Evolutionary conservation across 805 yeast genomes (phyloP), one percentile per base, ranked within the genome.

Genomic region (Lachancea mirantina): DNA sequence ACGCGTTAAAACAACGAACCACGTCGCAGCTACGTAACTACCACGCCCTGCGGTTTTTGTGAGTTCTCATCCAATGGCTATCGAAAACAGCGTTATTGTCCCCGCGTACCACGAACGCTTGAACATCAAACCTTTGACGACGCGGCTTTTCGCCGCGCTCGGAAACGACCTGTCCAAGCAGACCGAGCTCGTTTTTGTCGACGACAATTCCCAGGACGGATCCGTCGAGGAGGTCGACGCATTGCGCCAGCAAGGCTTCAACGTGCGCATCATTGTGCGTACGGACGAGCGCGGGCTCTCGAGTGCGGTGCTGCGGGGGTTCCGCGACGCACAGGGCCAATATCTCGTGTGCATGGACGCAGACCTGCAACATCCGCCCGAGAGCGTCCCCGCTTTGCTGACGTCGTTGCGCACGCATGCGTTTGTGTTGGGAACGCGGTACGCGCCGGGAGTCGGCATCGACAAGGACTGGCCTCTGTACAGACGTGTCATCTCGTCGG

Each of bases 351-450:
- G 74, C 45, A 68, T 68, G 74, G 74, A 68, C 48, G 74, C 74
- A 15, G 74, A 68, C 49, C 55, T 68, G 34, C 72, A 68, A 49
- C 74, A 69, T 45, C 74, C 74, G 26, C 74, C 74, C 19, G 74
- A 69, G 46, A 55, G 61, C 35, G 72, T 67, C 7, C 74, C 74
- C 31, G 61, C 56, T 19, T 48, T 69, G 38, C 55, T 69, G 28
- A 59, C 62, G 31, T 50, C 62, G 6, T 47, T 69, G 40, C 60
- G 57, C 47, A 49, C 49, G 5, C 61, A 61, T 38, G 65, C 73
- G 17, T 68, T 68, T 34, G 72, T 60, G 14, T 52, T 67, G 32
- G 74, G 74, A 37, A 68, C 74, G 21, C 60, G 74, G 50, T 68
- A 68, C 36, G 73, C 73, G n/a, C 69, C 68, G 23, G 73, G 73